Evolutionary conservation across 306 rosid species (phyloP), one percentile per base, ranked within the genome.

Genomic region (Bauhinia variegata): DNA sequence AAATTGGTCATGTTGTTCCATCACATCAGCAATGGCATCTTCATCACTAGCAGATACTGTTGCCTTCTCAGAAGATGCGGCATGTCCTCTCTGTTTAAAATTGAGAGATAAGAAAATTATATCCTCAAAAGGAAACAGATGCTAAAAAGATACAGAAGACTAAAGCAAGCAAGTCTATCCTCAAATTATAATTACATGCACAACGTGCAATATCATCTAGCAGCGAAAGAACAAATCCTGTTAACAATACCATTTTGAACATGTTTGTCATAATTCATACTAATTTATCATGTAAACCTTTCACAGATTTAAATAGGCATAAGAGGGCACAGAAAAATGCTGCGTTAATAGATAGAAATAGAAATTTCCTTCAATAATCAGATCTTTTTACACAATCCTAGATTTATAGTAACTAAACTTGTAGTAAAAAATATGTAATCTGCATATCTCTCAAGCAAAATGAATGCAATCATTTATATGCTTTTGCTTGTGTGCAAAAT

Each of bases 1-100:
- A 75, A 93, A 93, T 51, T 85, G 95, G 48, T 86, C 80, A 44
- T 93, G 99, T 32, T 80, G 93, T 70, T 90, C 90, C 85, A 93
- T 80, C 70, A 93, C 67, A 82, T 85, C 87, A 34, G 87, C 87
- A 60, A 93, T 85, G 32, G 81, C 83, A 83, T 88, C 97, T 76
- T 88, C 99, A 67, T 90, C 99, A 17, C 89, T 86, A 51, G 86
- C 85, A 68, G 97, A 83, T 55, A 79, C 80, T 1, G 88, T 85
- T 54, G 91, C 96, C 72, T 85, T 93, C 81, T 88, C 96, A 11
- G 85, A 44, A 39, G 89, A 79, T 47, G 79, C 72, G 69, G 82
- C 70, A 82, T 78, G 85, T 60, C 87, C 85, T 85, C 97, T 88
- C 86, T 90, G 95, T 82, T 84, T 73, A 80, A 74, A 78, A 65